Base-by-base conservation (phyloP, 192 early-diverging fungal species). In the Coemansia sp. region DNA sequence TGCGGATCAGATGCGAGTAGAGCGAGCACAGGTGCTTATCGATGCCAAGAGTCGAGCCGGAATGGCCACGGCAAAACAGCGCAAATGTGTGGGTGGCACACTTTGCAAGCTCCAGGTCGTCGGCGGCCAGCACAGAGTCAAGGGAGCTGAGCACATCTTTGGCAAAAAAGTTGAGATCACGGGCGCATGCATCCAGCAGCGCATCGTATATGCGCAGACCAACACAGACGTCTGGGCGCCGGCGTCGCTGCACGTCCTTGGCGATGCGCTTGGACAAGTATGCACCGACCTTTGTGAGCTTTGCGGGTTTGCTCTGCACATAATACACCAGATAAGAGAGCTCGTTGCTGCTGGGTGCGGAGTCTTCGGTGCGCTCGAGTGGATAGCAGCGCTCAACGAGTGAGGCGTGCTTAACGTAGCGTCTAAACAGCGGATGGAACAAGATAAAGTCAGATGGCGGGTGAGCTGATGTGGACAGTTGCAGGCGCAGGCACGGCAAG, bases 321-420 rank as follows among this genome's bases (percentile, higher is more conserved):
- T 97, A 97, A 79, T 91, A 95, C 8, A 92, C 82, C 50, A 97
- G 83, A 58, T 92, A 89, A 17, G 93, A 94, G 5, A 97, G 88
- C 65, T 92, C 87, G 56, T 85, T 88, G 51, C 88, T 82, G 61
- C 88, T 90, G 41, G 95, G 92, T 29, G 25, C 35, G 2, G 70
- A 56, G 27, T 67, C 69, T 43, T 60, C 64, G 2, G 66, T 41
- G 59, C 72, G 72, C 58, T 76, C 79, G 17, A 67, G 39, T n/a
- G 83, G 89, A 65, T 88, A 92, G 61, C 90, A 92, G 58, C 84
- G 88, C 66, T 90, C 88, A 71, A 92, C 84, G 56, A 92, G 84
- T 24, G 83, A 81, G 58, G 89, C 89, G 81, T 92, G 90, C 69
- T 90, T 90, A 64, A 86, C 76, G 73, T 89, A 88, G 61, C 87